phyloP scores from a whole-genome alignment of 148 eudicot genomes.

The Selenicereus undatus region DNA sequence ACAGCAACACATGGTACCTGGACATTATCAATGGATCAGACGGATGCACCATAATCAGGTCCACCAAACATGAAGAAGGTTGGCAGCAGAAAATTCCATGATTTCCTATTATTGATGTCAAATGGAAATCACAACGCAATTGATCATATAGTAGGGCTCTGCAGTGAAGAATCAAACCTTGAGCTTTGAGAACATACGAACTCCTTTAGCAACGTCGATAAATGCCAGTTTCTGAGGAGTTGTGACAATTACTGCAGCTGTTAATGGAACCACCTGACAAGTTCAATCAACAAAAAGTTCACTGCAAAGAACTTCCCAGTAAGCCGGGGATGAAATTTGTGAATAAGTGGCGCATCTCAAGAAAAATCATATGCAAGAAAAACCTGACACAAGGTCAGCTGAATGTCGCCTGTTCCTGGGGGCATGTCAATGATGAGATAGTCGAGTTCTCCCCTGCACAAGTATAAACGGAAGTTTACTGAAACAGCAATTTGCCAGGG shows the following conservation, averaged over 20 bases:
- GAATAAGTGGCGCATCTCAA: background rate
- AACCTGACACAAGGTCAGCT: slow-evolving; percentile 97
- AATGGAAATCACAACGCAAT: background rate
- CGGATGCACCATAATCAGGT: background rate
- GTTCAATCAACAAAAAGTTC: slow-evolving; percentile 1
- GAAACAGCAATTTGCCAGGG: background rate
- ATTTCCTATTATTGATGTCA: background rate
- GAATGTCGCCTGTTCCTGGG: slow-evolving; percentile 99
- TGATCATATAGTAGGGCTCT: background rate
- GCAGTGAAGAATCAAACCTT: slow-evolving; percentile 45
- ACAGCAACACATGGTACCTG: slow-evolving; percentile 99
- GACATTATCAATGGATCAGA: background rate
- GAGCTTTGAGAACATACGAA: slow-evolving; percentile 98
- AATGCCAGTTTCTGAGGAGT: slow-evolving; percentile 98
- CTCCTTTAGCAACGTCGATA: slow-evolving; percentile 98
- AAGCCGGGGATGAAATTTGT: background rate
- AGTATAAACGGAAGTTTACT: background rate
- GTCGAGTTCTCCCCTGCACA: slow-evolving; percentile 92
- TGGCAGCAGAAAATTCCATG: background rate
- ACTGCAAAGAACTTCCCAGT: slow-evolving; percentile 5
- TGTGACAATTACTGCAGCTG: slow-evolving; percentile 98
- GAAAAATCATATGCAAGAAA: slow-evolving; percentile 13
- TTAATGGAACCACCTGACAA: slow-evolving; percentile 86
- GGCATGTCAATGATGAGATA: slow-evolving; percentile 99
- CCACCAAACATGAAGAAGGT: background rate